A percentile compares a stretch with the other conserved stretches of the same genome.
Evolutionary conservation across 257 asterid species (phyloP).

Genomic region (Dorcoceras hygrometricum): DNA sequence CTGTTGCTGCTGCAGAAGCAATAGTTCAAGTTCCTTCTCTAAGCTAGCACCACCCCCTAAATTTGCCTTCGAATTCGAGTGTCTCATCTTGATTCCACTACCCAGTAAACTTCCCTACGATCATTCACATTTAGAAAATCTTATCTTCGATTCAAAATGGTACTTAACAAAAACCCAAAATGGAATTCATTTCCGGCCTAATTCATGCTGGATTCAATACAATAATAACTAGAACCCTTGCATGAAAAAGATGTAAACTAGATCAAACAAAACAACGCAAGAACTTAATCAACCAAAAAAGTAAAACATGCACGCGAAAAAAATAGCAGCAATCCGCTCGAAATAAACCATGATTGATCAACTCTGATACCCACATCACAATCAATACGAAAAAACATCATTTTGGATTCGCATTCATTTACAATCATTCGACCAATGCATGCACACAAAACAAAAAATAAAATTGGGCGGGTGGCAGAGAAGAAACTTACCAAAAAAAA

Average conservation of each 20-base stretch:
- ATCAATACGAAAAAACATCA: conserved; percentile 6
- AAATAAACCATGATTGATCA: not conserved
- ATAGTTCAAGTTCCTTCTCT: conserved; percentile 55
- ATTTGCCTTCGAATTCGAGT: conserved; percentile 49
- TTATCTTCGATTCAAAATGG: conserved; percentile 17
- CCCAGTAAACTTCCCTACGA: conserved; percentile 18
- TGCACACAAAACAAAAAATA: conserved; percentile 16
- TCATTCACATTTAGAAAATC: conserved; percentile 25
- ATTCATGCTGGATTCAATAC: not conserved
- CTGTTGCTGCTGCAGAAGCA: conserved; percentile 48
- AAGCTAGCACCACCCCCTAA: conserved; percentile 37
- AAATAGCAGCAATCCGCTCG: not conserved
- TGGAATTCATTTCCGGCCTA: conserved; percentile 9
- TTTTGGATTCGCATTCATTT: conserved; percentile 5
- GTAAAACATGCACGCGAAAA: not conserved
- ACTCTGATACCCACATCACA: not conserved
- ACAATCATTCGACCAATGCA: conserved; percentile 26
- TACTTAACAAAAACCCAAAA: conserved; percentile 16
- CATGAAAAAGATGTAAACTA: not conserved
- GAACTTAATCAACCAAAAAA: conserved; percentile 1
- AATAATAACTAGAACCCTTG: not conserved
- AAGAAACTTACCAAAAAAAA: conserved; percentile 24
- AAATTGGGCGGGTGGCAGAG: not conserved
- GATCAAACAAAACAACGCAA: conserved; percentile 2
- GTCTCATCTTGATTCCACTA: conserved; percentile 35